Evolutionary conservation across 306 rosid genomes (phyloP), one percentile per base, ranked within the genome.

Genomic region (Vicia villosa): DNA sequence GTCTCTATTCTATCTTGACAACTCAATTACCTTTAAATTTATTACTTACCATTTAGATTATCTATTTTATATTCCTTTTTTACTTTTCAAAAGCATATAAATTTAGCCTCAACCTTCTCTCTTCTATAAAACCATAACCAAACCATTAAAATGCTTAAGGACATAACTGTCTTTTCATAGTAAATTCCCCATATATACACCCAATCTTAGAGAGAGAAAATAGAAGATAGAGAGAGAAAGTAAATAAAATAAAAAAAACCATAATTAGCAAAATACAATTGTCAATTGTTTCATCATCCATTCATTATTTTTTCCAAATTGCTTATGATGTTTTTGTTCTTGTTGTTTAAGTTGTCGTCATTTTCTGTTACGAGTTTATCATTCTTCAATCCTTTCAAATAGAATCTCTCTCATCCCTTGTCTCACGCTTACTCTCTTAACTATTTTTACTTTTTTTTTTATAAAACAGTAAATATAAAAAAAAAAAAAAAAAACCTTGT

Each of bases 321-420:
- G 15, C 7, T 42, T 54, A 8, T 34, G 43, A 30, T 55, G n/a
- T 34, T 17, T 5, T 20, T 17, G 20, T 11, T 49, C 20, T 8
- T 34, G 15, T 19, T 54, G 21, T 46, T 26, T 2, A 15, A 9
- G 26, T 15, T 10, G 22, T 60, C 14, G 36, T 65, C n/a, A 4
- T 43, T 4, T 24, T 41, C 61, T 26, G 21, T 59, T 46, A 26
- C 12, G 55, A 67, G 30, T 0, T 77, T 64, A 43, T 64, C 63
- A 59, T 72, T n/a, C 8, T 79, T 63, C 28, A 50, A 76, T 55
- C 65, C 79, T 78, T 63, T 58, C 75, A 60, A 58, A 70, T 72
- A 70, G 86, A 87, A 87, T 85, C 88, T 70, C n/a, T n/a, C 63
- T 85, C 83, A 47, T 34, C 80, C 77, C 77, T 81, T 78, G 52